Percentiles rank a stretch among this genome's conserved stretches.
Evolutionary conservation across 305 asterid species (phyloP).

Genomic region (Fraxinus greggii): DNA sequence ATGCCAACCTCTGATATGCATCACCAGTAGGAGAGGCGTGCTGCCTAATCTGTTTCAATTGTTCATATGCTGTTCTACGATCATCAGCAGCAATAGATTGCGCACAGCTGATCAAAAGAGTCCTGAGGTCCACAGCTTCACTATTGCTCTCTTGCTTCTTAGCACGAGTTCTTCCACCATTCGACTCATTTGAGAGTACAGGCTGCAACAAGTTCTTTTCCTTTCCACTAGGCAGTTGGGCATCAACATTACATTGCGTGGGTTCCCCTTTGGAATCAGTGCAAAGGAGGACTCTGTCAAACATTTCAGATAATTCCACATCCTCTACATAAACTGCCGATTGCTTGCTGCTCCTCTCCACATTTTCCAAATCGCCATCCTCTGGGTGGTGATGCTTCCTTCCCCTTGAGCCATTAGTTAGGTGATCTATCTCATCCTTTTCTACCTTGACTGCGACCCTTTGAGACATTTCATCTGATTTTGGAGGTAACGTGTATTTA

Average conservation of each 20-base stretch:
- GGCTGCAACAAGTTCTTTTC: conserved; percentile 24
- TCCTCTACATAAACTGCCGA: conserved; percentile 68
- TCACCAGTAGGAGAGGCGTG: conserved; percentile 78
- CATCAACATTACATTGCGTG: conserved; percentile 12
- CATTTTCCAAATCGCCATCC: conserved; percentile 48
- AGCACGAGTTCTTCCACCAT: conserved; percentile 40
- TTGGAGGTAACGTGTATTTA: conserved; percentile 64
- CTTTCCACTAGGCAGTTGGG: conserved; percentile 10
- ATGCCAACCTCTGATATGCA: conserved; percentile 80
- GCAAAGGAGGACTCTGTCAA: conserved; percentile 75
- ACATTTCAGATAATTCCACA: conserved; percentile 73
- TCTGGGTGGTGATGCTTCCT: conserved; percentile 71
- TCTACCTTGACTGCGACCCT: conserved; percentile 45
- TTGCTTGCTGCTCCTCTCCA: conserved; percentile 81
- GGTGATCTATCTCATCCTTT: conserved; percentile 43
- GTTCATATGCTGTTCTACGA: conserved; percentile 71
- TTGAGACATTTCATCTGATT: conserved; percentile 43
- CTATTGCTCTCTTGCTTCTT: conserved; percentile 44
- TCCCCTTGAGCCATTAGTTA: conserved; percentile 46
- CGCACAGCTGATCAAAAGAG: conserved; percentile 81
- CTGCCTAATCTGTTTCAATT: conserved; percentile 63
- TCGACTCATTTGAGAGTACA: conserved; percentile 29
- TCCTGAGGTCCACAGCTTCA: conserved; percentile 73
- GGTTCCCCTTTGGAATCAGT: conserved; percentile 40
- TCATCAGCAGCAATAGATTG: conserved; percentile 88